Percentiles rank a stretch among this genome's conserved stretches.
Evolutionary conservation across 2,329 filamentous ascomycete genomes (phyloP).

Genomic region (Fusarium beomiforme): DNA sequence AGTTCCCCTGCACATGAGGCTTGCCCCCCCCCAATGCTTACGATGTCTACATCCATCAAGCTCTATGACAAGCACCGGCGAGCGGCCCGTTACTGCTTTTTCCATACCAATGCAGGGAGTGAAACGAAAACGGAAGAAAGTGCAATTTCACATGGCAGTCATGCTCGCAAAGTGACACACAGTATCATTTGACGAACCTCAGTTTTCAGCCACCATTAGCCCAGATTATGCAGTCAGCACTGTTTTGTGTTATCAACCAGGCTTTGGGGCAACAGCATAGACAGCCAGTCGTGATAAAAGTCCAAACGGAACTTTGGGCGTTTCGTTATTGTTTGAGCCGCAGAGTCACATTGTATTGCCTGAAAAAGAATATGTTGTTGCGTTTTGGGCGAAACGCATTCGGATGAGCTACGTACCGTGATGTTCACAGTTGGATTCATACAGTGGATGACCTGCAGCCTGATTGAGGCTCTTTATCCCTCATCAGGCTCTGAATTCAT

Average conservation of each 20-base stretch:
- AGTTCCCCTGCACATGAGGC: no score
- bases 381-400: not conserved
- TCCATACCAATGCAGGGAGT: not conserved
- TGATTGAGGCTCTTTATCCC: not conserved
- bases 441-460: not conserved
- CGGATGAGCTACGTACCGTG: accelerated
- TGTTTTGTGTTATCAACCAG: not conserved
- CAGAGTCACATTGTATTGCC: not conserved
- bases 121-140: not conserved
- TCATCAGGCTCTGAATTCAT: not conserved
- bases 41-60: not conserved
- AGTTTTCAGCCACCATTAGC: not conserved
- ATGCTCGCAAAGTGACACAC: not conserved
- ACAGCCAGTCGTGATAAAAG: not conserved
- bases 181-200: accelerated
- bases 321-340: not conserved
- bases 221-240: not conserved
- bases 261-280: not conserved
- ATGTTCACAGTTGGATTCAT: not conserved
- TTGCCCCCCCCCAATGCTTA: not conserved
- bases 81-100: not conserved
- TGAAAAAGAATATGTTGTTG: not conserved
- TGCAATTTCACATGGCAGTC: not conserved
- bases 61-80: not conserved
- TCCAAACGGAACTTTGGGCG: not conserved